Evolutionary conservation across 164 flowering plant genomes (phyloP).

Genomic region (Stephania cephalantha): DNA sequence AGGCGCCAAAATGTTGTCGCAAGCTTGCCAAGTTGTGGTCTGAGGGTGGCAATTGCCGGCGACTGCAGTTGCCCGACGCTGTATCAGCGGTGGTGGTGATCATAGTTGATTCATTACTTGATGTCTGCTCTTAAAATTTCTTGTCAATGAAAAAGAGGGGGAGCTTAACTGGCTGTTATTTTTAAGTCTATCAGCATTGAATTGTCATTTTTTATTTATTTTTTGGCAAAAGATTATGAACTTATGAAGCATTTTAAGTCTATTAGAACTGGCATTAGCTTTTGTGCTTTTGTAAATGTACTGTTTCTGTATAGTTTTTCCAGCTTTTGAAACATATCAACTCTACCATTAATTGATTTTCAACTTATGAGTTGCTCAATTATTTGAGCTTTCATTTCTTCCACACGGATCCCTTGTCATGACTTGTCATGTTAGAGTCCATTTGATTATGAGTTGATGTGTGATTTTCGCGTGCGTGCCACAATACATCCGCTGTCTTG

Average conservation of each 20-base stretch:
- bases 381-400: neutral
- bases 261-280: too few relatives aligned
- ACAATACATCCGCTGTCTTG: too few relatives aligned
- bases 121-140: neutral
- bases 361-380: neutral
- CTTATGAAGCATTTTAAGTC: neutral
- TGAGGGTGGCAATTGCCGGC: neutral
- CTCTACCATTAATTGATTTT: too few relatives aligned
- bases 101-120: too few relatives aligned
- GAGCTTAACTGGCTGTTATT: neutral
- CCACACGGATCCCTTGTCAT: neutral
- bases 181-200: neutral
- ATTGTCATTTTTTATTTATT: neutral
- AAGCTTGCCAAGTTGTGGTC: slow-evolving; percentile 23
- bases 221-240: neutral
- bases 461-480: too few relatives aligned
- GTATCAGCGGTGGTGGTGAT: too few relatives aligned
- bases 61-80: neutral
- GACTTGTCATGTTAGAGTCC: too few relatives aligned
- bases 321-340: too few relatives aligned
- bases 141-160: neutral
- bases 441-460: too few relatives aligned
- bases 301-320: too few relatives aligned
- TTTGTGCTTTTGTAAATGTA: too few relatives aligned
- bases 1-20: slow-evolving; percentile 24